Evolutionary conservation across 352 stramenopile species (phyloP).

Genomic region (Phytophthora uliginosa): DNA sequence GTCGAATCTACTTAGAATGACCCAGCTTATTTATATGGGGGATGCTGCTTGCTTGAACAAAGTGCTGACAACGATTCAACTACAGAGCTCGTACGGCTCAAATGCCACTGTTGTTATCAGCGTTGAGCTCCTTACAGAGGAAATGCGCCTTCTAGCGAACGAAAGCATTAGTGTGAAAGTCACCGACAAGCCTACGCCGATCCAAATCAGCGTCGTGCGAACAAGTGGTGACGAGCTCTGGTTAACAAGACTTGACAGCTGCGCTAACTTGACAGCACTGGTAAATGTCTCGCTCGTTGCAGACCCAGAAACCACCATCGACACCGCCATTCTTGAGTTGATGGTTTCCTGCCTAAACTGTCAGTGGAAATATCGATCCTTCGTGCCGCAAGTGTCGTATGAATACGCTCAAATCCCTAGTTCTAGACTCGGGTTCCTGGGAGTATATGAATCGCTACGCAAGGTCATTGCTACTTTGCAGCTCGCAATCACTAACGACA

Average conservation of each 20-base stretch:
- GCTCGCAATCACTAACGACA: conserved; percentile 3
- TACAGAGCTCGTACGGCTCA: conserved; percentile 4
- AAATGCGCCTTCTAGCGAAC: conserved; percentile 21
- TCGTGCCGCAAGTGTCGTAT: conserved; percentile 55
- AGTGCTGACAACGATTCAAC: conserved; percentile 23
- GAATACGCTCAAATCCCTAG: conserved; percentile 40
- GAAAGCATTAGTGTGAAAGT: conserved; percentile 21
- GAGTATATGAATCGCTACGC: conserved; percentile 18
- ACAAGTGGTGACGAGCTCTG: conserved; percentile 4
- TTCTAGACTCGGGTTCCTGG: conserved; percentile 36
- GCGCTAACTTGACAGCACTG: conserved; percentile 20
- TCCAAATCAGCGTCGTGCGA: conserved; percentile 14
- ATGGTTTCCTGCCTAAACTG: conserved; percentile 39
- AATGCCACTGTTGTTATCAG: conserved; percentile 7
- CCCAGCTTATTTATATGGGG: conserved; percentile 14
- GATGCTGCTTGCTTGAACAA: conserved; percentile 36
- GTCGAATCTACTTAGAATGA: conserved; percentile 6
- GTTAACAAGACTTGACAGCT: conserved; percentile 1
- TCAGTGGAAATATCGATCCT: conserved; percentile 35
- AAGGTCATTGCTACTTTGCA: conserved; percentile 34
- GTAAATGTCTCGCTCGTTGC: conserved; percentile 11
- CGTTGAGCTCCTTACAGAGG: conserved; percentile 26
- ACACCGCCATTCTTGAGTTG: conserved; percentile 31
- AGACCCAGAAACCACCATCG: not conserved
- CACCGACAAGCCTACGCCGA: not conserved